phyloP scores from a whole-genome alignment of 176 grass and related monocot genomes.

The Avena insularis region DNA sequence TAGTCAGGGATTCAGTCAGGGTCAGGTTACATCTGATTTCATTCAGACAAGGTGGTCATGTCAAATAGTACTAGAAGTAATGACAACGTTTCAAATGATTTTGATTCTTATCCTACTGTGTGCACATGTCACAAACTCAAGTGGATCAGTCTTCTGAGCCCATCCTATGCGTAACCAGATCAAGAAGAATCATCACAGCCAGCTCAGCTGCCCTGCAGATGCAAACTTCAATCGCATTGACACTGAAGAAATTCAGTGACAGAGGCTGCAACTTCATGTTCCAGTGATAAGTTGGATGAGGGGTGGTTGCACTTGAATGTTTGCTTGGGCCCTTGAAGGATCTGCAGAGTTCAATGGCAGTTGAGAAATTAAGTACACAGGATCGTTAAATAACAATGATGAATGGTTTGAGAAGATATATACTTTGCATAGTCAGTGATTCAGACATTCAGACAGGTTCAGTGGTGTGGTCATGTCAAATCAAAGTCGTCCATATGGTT shows the following conservation, averaged over 20 bases:
- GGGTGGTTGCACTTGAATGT: too few species aligned
- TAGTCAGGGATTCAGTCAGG: neutral
- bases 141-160: neutral
- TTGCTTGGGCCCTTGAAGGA: too few species aligned
- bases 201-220: neutral
- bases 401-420: neutral
- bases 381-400: neutral
- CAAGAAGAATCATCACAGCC: neutral
- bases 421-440: neutral
- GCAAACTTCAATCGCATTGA: too few species aligned
- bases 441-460: neutral
- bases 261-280: too few species aligned
- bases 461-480: neutral
- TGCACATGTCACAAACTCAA: slow-evolving; percentile 9
- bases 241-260: neutral
- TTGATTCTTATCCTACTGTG: neutral
- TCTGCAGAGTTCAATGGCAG: too few species aligned
- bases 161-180: neutral
- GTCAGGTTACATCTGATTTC: neutral
- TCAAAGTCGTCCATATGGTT: neutral
- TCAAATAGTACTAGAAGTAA: neutral
- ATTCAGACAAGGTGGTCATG: neutral
- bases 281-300: neutral
- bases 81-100: too few species aligned
- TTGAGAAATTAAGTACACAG: too few species aligned